Conservation (phyloP, 306 rosid genomes). For the Arachis hypogaea region DNA sequence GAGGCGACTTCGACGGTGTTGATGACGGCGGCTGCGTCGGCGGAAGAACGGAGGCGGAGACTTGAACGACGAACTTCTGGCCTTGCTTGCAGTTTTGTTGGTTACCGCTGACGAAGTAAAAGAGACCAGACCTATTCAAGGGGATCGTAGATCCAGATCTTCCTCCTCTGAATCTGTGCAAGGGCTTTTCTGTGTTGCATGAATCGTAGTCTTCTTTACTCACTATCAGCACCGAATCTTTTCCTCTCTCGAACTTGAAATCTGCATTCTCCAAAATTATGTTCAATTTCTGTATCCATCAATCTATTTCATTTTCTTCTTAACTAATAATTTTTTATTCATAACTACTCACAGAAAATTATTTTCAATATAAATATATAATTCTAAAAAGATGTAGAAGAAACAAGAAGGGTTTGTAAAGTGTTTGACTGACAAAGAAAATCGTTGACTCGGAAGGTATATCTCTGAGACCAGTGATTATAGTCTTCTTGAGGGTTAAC, state of each 20-base stretch:
- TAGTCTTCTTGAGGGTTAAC: slow-evolving; percentile 56
- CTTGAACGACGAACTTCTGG: slow-evolving; percentile 55
- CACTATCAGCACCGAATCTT: slow-evolving; percentile 66
- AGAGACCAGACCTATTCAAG: slow-evolving; percentile 61
- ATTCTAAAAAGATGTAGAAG: too few relatives aligned
- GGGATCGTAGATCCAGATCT: slow-evolving; percentile 51
- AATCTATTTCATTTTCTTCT: too few relatives aligned
- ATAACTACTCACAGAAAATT: too few relatives aligned
- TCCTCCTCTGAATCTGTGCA: slow-evolving; percentile 45
- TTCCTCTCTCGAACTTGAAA: slow-evolving; percentile 64
- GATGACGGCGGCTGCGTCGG: not conserved
- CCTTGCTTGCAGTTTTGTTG: slow-evolving; percentile 49
- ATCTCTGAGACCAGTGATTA: slow-evolving; percentile 61
- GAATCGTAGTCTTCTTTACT: slow-evolving; percentile 54
- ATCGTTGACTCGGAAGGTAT: slow-evolving; percentile 75
- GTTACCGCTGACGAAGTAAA: slow-evolving; percentile 62
- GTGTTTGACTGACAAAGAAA: slow-evolving; percentile 52
- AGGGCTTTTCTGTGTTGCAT: slow-evolving; percentile 52
- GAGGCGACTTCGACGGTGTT: not conserved
- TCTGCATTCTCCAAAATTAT: slow-evolving; percentile 37
- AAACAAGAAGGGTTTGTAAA: too few relatives aligned
- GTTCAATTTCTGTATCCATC: too few relatives aligned
- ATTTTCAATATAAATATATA: too few relatives aligned
- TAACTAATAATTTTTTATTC: too few relatives aligned
- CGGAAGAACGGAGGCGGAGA: slow-evolving; percentile 42